Evolutionary conservation across 257 asterid species (phyloP), one percentile per base, ranked within the genome.

Genomic region (Solanum bukasovii): DNA sequence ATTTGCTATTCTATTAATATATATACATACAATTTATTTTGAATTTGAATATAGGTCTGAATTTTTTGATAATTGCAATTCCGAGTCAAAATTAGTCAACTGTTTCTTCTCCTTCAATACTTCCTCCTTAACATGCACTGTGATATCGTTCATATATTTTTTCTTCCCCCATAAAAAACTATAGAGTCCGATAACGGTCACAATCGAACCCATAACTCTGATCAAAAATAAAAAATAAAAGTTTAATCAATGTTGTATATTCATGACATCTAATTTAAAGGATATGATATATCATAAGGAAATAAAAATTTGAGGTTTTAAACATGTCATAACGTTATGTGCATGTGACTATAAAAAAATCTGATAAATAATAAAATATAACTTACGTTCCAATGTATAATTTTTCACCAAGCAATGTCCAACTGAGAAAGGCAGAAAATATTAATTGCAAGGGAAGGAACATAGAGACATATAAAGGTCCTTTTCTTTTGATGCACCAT

Each of bases 371-470:
- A 59, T 20, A 20, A 21, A 52, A 52, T 52, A 5, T 21, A 25
- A 86, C 98, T 90, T 90, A 96, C 98, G 94, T 94, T 81, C 98
- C 97, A 13, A 70, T 65, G 52, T 89, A 93, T 46, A 94, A 90
- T 86, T 92, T 92, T 87, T 96, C 98, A 16, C 88, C 88, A 4
- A 96, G 95, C 25, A 96, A 74, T 71, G 94, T 94, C 98, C 99
- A 96, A 14, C 98, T 96, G 86, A 96, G 93, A 52, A 94, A 84
- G 14, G 98, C 96, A 86, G 94, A 96, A 35, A 96, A 91, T 33
- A 96, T 94, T 2, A 96, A 95, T 31, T 93, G 88, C 94, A 94
- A 90, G 0, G 99, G 98, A 88, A 94, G 93, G 90, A 95, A 96
- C 49, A 96, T 95, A 1, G 98, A 94, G 14, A 94, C 98, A 16